Evolutionary conservation across 192 early-diverging fungal species (phyloP).

Genomic region (Gryganskiella cystojenkinii): DNA sequence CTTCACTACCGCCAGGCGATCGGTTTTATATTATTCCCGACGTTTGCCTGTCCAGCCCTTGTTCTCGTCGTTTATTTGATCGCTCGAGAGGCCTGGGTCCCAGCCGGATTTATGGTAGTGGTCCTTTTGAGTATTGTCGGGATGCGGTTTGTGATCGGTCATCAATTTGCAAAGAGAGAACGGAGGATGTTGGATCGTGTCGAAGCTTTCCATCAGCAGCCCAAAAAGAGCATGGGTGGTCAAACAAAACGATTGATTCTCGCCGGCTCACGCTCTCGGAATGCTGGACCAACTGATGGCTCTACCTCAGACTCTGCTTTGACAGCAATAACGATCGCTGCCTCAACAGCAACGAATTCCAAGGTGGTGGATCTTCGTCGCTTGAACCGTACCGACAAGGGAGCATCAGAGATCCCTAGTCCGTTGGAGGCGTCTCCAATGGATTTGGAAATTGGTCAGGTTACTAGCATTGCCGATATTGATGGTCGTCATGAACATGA

Average conservation of each 20-base stretch:
- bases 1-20: conserved; percentile 26
- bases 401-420: too few relatives aligned
- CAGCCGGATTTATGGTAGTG: background rate
- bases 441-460: too few relatives aligned
- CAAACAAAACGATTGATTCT: too few relatives aligned
- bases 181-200: conserved; percentile 25
- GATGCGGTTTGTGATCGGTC: background rate
- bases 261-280: too few relatives aligned
- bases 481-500: too few relatives aligned
- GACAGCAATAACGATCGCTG: too few relatives aligned
- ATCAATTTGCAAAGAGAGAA: conserved; percentile 24
- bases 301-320: too few relatives aligned
- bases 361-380: background rate
- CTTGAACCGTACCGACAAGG: too few relatives aligned
- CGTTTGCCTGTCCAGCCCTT: conserved; percentile 14
- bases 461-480: too few relatives aligned
- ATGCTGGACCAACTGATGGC: background rate
- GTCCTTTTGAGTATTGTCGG: background rate
- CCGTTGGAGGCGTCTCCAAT: too few relatives aligned
- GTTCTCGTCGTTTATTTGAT: conserved; percentile 6
- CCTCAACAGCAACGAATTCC: too few relatives aligned
- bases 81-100: conserved; percentile 21
- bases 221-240: background rate
- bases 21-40: conserved; percentile 16
- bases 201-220: conserved; percentile 4